These are phyloP conservation scores for Chytriomyces sp. DNA, from an alignment of 192 early-diverging fungal genomes.

Conservation along the genomic window DNA sequence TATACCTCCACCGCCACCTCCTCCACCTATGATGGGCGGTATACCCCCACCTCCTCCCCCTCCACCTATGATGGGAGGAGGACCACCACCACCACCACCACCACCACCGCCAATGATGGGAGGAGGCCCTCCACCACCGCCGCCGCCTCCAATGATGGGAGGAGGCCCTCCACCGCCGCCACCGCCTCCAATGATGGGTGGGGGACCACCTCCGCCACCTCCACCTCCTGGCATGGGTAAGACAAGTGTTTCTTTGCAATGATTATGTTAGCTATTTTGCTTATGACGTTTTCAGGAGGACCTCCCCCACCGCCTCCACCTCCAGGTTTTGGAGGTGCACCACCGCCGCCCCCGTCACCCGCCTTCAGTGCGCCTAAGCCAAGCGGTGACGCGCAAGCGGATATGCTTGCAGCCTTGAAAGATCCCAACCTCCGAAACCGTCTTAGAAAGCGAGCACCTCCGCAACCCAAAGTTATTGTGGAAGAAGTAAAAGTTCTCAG, in stretches of 20 bases:
- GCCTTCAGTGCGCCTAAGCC: conserved; percentile 6
- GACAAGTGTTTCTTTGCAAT: not conserved
- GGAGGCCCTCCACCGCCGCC: conserved; percentile 36
- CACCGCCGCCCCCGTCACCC: conserved; percentile 29
- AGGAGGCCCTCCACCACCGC: conserved; percentile 29
- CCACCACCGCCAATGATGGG: conserved; percentile 25
- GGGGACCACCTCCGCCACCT: conserved; percentile 44
- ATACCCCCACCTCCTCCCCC: conserved; percentile 42
- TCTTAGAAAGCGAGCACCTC: conserved; percentile 39
- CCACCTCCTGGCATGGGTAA: conserved; percentile 49
- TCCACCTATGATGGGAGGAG: conserved; percentile 37
- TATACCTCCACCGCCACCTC: conserved; percentile 45
- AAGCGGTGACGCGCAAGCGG: conserved; percentile 31
- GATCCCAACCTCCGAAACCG: conserved; percentile 46
- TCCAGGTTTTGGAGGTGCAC: conserved; percentile 32
- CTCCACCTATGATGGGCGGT: conserved; percentile 43
- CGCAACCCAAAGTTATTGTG: conserved; percentile 5
- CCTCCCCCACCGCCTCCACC: conserved; percentile 51
- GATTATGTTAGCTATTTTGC: not conserved
- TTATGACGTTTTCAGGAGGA: not conserved
- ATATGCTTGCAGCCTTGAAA: conserved; percentile 40
- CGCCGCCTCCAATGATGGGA: conserved; percentile 21
- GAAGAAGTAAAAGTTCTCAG: conserved; percentile 18
- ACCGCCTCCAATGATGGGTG: conserved; percentile 33
- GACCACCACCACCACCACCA: conserved; percentile 42